Evolutionary conservation across 176 grass and related monocot genomes (phyloP).

Genomic region (Eragrostis curvula): DNA sequence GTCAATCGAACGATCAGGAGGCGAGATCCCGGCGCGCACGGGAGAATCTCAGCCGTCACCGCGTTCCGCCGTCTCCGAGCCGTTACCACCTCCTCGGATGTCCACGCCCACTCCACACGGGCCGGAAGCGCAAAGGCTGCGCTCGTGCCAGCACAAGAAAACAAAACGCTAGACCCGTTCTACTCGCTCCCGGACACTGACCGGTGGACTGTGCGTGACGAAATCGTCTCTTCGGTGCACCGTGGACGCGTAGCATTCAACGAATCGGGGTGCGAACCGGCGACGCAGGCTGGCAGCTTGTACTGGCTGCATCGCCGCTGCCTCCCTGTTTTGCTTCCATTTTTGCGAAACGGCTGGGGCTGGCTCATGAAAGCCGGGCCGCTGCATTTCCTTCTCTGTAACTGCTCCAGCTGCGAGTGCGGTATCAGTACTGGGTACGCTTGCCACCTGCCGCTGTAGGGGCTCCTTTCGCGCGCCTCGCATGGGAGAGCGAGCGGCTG

Average conservation of each 20-base stretch:
- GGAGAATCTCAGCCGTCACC: not conserved
- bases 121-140: not conserved
- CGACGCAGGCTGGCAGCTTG: not conserved
- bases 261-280: not conserved
- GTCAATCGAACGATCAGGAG: not conserved
- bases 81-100: slow-evolving; percentile 30
- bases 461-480: not conserved
- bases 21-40: not conserved
- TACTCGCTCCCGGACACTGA: rapidly evolving
- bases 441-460: not conserved
- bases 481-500: not conserved
- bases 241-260: slow-evolving; percentile 12
- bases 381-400: slow-evolving; percentile 31
- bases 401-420: not conserved
- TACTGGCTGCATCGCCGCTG: not conserved
- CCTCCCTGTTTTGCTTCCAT: not conserved
- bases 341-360: not conserved
- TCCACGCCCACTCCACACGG: not conserved
- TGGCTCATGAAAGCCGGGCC: not conserved
- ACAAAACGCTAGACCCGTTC: not conserved
- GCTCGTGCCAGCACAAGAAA: not conserved
- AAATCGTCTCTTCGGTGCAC: not conserved
- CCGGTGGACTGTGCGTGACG: rapidly evolving
- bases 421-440: not conserved
- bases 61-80: slow-evolving; percentile 14